Evolutionary conservation across 2,329 filamentous ascomycete species (phyloP), one percentile per base, ranked within the genome.

Genomic region (Clarireedia monteithiana): DNA sequence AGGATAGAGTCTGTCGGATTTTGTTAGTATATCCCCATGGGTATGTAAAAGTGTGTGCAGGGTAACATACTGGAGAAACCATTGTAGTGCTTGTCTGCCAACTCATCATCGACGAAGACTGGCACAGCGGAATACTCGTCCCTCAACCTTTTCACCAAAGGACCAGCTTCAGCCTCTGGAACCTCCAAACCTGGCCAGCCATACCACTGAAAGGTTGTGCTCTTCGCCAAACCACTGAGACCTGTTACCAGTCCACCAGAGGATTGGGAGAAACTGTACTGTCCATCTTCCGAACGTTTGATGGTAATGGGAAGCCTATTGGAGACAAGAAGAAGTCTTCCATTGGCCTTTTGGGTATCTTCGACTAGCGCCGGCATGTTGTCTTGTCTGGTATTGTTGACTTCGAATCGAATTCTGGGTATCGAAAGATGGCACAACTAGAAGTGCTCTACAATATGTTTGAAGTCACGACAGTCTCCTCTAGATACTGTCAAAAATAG

Each of bases 301-400:
- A 97, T 95, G 62, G 92, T 97, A 71, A 97, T 95, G 57, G 94
- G 92, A 44, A 97, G 80, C 54, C 94, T 89, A 71, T 99, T 99
- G 38, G 92, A 96, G 65, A 96, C 85, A 48, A 97, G 84, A 51
- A 96, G 81, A 53, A 96, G 79, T 61, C 82, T 63, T 58, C 65
- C 66, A 23, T 63, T 60, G 17, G 58, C 55, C 44, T 64, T 61
- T 6, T 49, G 23, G 15, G 61, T 50, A 24, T 65, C 63, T 57
- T 64, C 39, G 24, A 60, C 51, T 26, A 63, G 39, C 10, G 64
- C 57, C 50, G 64, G 63, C 67, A 69, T 68, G 57, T 20, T 24
- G 49, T 30, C 12, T 20, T 24, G 49, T 30, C 12, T 45, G 30
- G 7, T 45, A 10, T 49, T 40, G 38, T 40, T 30, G 20, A 40